phyloP scores from a whole-genome alignment of 2,329 filamentous ascomycete genomes.

The Verticillium tricorpus region DNA sequence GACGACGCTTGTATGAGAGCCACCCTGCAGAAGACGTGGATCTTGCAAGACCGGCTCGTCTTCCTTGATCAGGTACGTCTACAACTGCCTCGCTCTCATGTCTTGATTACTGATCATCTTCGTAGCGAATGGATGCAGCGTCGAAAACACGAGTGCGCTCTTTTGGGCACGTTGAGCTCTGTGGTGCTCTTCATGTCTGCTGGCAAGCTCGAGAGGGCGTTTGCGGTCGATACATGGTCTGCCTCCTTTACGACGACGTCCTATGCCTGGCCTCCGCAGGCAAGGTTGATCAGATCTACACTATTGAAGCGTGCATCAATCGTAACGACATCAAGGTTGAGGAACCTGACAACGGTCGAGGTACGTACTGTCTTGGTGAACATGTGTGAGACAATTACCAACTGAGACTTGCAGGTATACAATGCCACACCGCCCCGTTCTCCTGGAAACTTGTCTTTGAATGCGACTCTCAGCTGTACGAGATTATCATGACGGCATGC shows the following conservation, averaged over 20 bases:
- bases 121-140: constrained; percentile 43
- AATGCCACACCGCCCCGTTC: constrained; percentile 80
- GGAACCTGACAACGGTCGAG: constrained; percentile 70
- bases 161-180: constrained; percentile 75
- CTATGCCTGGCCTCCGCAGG: constrained; percentile 69
- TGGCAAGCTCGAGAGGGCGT: constrained; percentile 69
- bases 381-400: not conserved
- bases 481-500: constrained; percentile 83
- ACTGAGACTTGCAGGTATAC: constrained; percentile 58
- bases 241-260: constrained; percentile 76
- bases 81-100: constrained; percentile 31
- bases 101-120: not conserved
- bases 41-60: constrained; percentile 74
- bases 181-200: constrained; percentile 77
- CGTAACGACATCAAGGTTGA: constrained; percentile 63
- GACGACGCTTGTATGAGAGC: constrained; percentile 67
- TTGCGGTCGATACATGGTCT: constrained; percentile 78
- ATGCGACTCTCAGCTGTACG: constrained; percentile 69
- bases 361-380: constrained; percentile 33
- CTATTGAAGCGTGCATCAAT: constrained; percentile 69
- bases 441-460: constrained; percentile 93
- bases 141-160: constrained; percentile 67
- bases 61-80: constrained; percentile 65
- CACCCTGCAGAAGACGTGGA: constrained; percentile 75
- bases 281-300: constrained; percentile 63